Evolutionary conservation across 208 protist species (phyloP).

Genomic region (Crithidia thermophila): DNA sequence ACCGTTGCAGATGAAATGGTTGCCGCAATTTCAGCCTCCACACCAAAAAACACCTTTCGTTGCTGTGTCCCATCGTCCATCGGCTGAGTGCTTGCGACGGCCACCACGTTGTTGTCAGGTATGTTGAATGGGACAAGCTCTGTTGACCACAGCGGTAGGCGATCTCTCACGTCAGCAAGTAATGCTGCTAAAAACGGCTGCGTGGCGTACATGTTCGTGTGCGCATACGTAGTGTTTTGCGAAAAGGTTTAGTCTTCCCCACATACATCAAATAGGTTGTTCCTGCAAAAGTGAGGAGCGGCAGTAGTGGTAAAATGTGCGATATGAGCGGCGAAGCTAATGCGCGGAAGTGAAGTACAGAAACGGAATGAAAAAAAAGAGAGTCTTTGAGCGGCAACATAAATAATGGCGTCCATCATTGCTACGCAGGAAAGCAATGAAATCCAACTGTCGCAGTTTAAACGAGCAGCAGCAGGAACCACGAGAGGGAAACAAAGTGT

Average conservation of each 20-base stretch:
- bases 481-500: no score
- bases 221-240: background rate
- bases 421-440: no score
- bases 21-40: constrained; percentile 18
- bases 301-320: no score
- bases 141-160: constrained; percentile 51
- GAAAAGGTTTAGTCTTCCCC: background rate
- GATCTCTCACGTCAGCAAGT: constrained; percentile 36
- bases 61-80: background rate
- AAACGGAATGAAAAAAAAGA: background rate
- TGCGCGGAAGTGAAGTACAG: no score
- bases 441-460: no score
- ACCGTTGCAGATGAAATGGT: background rate
- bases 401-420: no score
- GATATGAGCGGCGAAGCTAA: no score
- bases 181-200: constrained; percentile 17
- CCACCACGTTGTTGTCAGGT: constrained; percentile 1
- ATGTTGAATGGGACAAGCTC: background rate
- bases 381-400: no score
- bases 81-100: constrained; percentile 20
- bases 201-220: constrained; percentile 4
- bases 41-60: constrained; percentile 37
- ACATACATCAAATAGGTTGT: background rate
- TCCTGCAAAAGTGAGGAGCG: no score
- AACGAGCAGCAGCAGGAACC: no score